Evolutionary conservation across 2,329 filamentous ascomycete genomes (phyloP).

Genomic region (Exophiala lecanii-corni): DNA sequence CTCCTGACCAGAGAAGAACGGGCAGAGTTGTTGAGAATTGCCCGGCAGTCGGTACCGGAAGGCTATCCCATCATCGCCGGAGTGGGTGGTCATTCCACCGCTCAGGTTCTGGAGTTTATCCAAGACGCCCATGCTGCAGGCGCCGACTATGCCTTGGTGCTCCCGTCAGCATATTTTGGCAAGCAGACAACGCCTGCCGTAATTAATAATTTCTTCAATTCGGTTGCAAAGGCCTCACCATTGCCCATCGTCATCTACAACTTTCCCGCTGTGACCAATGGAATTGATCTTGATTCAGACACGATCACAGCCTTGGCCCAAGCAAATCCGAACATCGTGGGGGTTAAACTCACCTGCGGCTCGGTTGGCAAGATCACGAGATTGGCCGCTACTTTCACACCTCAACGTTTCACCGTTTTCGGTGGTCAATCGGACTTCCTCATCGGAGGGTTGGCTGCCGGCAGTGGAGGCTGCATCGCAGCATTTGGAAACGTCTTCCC

Average conservation of each 20-base stretch:
- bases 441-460: slow-evolving; percentile 50
- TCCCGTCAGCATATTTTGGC: slow-evolving; percentile 62
- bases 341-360: slow-evolving; percentile 62
- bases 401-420: slow-evolving; percentile 60
- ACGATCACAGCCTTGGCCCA: slow-evolving; percentile 52
- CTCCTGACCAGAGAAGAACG: slow-evolving; percentile 58
- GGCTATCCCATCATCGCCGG: slow-evolving; percentile 59
- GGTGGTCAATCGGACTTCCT: slow-evolving; percentile 72
- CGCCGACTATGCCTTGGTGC: slow-evolving; percentile 57
- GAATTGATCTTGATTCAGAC: slow-evolving; percentile 63
- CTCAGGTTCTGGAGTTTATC: slow-evolving; percentile 58
- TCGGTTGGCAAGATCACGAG: slow-evolving; percentile 58
- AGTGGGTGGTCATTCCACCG: slow-evolving; percentile 60
- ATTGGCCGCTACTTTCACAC: slow-evolving; percentile 48
- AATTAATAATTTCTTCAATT: slow-evolving; percentile 55
- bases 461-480: slow-evolving; percentile 53
- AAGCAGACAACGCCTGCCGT: slow-evolving; percentile 56
- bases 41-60: slow-evolving; percentile 50
- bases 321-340: slow-evolving; percentile 54
- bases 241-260: slow-evolving; percentile 63
- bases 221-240: slow-evolving; percentile 49
- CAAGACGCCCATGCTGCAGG: slow-evolving; percentile 56
- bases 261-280: slow-evolving; percentile 65
- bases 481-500: slow-evolving; percentile 57
- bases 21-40: slow-evolving; percentile 51